Conservation (phyloP, 495 filamentous ascomycete species). For the Neurospora tetrasperma region DNA sequence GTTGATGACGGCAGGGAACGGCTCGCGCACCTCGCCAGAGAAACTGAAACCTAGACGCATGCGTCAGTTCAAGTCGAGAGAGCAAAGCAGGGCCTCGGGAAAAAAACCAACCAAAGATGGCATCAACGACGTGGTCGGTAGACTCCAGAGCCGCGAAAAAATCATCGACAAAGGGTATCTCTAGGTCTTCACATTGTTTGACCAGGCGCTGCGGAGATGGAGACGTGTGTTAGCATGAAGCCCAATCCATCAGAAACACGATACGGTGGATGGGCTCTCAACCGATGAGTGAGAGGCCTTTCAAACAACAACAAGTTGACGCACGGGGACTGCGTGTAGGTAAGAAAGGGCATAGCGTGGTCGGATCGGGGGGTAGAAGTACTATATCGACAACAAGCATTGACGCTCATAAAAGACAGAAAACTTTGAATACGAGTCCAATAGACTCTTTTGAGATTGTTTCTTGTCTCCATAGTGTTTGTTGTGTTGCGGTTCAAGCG, state of each 20-base stretch:
- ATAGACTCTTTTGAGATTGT: background rate
- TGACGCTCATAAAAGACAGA: background rate
- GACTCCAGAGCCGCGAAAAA: slow-evolving; percentile 55
- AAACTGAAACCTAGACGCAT: slow-evolving; percentile 67
- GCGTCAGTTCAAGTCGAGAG: slow-evolving; percentile 5
- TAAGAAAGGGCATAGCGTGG: background rate
- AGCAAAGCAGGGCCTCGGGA: slow-evolving; percentile 1
- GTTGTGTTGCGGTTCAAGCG: background rate
- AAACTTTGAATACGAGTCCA: background rate
- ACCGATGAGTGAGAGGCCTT: background rate
- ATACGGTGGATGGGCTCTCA: background rate
- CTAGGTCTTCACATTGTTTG: slow-evolving; percentile 73
- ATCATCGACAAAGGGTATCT: slow-evolving; percentile 76
- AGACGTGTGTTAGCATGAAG: slow-evolving; percentile 11
- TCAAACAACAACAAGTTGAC: background rate
- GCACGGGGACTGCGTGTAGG: background rate
- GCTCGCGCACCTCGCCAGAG: slow-evolving; percentile 81
- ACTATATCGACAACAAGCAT: background rate
- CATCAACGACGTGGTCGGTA: slow-evolving; percentile 77
- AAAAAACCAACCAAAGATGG: slow-evolving; percentile 65
- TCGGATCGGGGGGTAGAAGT: background rate
- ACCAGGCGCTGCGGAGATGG: slow-evolving; percentile 52
- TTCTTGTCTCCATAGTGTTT: background rate
- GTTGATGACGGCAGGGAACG: slow-evolving; percentile 71
- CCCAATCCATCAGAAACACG: background rate